Base-by-base conservation (phyloP, 2,329 filamentous ascomycete genomes). In the Ambrosiella xylebori region DNA sequence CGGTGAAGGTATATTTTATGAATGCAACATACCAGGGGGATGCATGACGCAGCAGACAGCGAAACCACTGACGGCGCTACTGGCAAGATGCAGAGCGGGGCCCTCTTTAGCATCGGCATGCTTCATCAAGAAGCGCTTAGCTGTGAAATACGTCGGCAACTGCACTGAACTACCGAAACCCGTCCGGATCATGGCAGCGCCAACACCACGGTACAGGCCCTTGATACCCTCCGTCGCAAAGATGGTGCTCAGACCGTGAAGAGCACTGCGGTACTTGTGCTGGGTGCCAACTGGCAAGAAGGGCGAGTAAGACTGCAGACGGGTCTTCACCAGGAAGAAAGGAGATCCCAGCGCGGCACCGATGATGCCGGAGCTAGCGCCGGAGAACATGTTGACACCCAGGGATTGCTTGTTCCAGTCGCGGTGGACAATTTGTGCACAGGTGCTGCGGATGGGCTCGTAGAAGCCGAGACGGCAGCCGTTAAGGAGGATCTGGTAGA, bases 11-110 rank as follows among this genome's bases (percentile, higher is more conserved):
- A 11, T 12, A 17, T 1, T 2, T 15, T 41, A 35, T n/a, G 7
- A 19, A 51, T 38, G 36, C 7, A 61, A 69, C 78, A 68, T 71
- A 88, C 85, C 86, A 66, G 93, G 93, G 57, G 93, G 93, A 67
- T 98, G 93, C 93, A 98, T 98, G 63, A 97, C 84, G 65, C 87
- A 88, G 74, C 93, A 98, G 15, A 98, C 93, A 11, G 95, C 93
- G 66, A 98, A 95, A 0, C 93, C 93, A 66, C 88, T 95, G 41
- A 81, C 83, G 3, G 91, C 84, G 65, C 89, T 95, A 69, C 88
- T 95, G 41, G 88, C 79, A 63, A 98, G 74, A 69, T 98, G 93
- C 66, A 98, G 73, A 50, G 86, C 84, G 41, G 88, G 86, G 1
- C 93, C 91, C 67, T 98, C 93, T 66, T 93, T 76, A 85, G 97